A percentile compares a stretch with the other conserved stretches of the same genome.
phyloP scores from a whole-genome alignment of 2,329 filamentous ascomycete species.

The Verruconis gallopava region DNA sequence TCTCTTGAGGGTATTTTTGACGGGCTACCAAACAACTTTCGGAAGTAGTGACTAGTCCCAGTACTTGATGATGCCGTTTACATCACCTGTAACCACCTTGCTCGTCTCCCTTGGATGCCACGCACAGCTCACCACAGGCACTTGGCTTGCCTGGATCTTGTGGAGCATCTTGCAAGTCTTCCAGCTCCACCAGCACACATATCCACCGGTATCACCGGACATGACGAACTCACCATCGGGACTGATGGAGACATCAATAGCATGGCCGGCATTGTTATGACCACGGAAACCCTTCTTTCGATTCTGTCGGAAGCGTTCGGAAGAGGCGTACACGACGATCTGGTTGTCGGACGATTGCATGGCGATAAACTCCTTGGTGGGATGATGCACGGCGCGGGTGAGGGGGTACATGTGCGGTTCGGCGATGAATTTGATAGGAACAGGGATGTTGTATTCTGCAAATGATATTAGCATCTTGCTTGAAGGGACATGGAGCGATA shows the following conservation, averaged over 20 bases:
- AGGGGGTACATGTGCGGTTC: slow-evolving; percentile 98
- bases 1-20: too few relatives aligned
- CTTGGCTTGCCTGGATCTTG: slow-evolving; percentile 77
- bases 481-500: neutral
- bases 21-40: too few relatives aligned
- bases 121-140: slow-evolving; percentile 70
- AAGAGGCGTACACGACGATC: slow-evolving; percentile 87
- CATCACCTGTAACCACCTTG: slow-evolving; percentile 80
- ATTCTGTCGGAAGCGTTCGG: slow-evolving; percentile 94
- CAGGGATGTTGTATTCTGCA: slow-evolving; percentile 72
- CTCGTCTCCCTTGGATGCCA: slow-evolving; percentile 98
- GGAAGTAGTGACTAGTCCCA: slow-evolving; percentile 59
- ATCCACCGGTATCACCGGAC: slow-evolving; percentile 77
- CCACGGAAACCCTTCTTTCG: slow-evolving; percentile 93
- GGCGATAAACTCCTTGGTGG: slow-evolving; percentile 83
- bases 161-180: slow-evolving; percentile 99
- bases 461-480: slow-evolving; percentile 41
- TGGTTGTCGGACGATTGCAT: slow-evolving; percentile 94
- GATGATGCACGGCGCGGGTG: slow-evolving; percentile 73
- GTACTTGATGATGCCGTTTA: slow-evolving; percentile 80
- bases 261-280: slow-evolving; percentile 91
- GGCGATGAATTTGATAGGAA: slow-evolving; percentile 96
- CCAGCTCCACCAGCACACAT: slow-evolving; percentile 96
- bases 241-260: slow-evolving; percentile 75
- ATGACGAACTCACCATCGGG: slow-evolving; percentile 87